Evolutionary conservation across 768 basidiomycete genomes (phyloP).

Genomic region (Ramaria sp.): DNA sequence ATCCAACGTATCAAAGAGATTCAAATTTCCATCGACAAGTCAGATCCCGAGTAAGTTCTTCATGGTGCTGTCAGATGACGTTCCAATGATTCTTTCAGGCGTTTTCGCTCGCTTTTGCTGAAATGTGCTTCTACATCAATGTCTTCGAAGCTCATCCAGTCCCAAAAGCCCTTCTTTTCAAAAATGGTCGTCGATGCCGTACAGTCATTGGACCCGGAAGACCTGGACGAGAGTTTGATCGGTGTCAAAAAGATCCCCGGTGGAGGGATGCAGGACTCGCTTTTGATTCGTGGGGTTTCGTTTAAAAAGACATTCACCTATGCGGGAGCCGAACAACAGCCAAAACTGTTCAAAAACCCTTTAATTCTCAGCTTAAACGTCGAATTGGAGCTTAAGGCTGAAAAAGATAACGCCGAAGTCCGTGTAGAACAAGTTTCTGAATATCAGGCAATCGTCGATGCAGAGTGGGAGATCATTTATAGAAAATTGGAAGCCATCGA

Average conservation of each 20-base stretch:
- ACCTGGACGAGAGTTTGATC: conserved; percentile 91
- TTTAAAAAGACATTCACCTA: conserved; percentile 99
- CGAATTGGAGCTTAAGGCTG: conserved; percentile 96
- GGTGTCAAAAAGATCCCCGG: conserved; percentile 97
- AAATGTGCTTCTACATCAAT: conserved; percentile 99
- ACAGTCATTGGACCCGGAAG: conserved; percentile 80
- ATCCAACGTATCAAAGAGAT: conserved; percentile 78
- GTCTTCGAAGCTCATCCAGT: conserved; percentile 99
- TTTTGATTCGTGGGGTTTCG: conserved; percentile 80
- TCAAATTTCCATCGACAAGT: conserved; percentile 83
- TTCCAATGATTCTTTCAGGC: conserved; percentile 31
- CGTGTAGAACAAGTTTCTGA: conserved; percentile 94
- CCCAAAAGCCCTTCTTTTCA: conserved; percentile 97
- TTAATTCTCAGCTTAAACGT: conserved; percentile 93
- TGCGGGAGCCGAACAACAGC: conserved; percentile 98
- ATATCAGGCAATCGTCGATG: conserved; percentile 98
- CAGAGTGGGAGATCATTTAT: conserved; percentile 99
- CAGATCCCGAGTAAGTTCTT: conserved; percentile 68
- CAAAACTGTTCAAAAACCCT: conserved; percentile 82
- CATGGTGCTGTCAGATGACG: not conserved
- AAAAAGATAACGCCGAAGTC: conserved; percentile 98
- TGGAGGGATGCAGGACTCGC: conserved; percentile 94
- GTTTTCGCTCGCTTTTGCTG: conserved; percentile 86
- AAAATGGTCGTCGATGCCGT: conserved; percentile 99
- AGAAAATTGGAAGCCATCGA: conserved; percentile 93